Evolutionary conservation across 139 green algal species (phyloP), one percentile per base, ranked within the genome.

Genomic region (Chlamydomonas incerta): DNA sequence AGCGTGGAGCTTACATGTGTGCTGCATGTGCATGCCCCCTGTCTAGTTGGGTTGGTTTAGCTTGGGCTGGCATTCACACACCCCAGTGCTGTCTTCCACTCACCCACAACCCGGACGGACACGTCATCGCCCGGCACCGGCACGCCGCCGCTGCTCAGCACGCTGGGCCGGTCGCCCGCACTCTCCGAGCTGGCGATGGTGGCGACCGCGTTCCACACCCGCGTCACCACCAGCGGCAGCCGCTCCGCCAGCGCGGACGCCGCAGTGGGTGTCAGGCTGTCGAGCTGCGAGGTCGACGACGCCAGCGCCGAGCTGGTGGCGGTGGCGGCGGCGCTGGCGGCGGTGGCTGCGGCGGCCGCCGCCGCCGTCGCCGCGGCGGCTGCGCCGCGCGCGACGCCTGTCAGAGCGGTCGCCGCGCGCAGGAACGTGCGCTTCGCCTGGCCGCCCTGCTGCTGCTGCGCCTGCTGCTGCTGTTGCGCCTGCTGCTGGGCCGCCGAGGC

Each of bases 291-390:
- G n/a, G 46, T 52, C 18, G 72, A 72, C 18, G 35, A 73, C 21
- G 60, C 72, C 28, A 79, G 71, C n/a, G 80, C 84, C 28, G 83
- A 75, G n/a, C 60, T 47, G 28, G 83, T 85, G 37, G 63, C 76
- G 46, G 63, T 63, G 50, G 63, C 55, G 18, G 65, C 79, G 41
- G 79, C 79, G 18, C 46, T 37, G 9, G 80, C 67, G 5, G 80
- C 66, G n/a, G n/a, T 77, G 67, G 66, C 67, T 1, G 66, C 35
- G 20, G 68, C 68, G 0, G 68, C 34, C n/a, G 68, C 67, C 17
- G 72, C 72, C 26, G 70, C 70, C n/a, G 72, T 46, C 17, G 80
- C 80, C 0, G 79, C 79, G 62, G 79, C 68, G 47, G 79, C 79
- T 66, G 79, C 66, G 66, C 80, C 80, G 21, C 80, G 66, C 29